Percentiles rank a stretch among this genome's conserved stretches.
These are phyloP conservation scores for Emmonsiellopsis sp. DNA, from an alignment of 2,329 filamentous ascomycete genomes.

Conservation along the genomic window DNA sequence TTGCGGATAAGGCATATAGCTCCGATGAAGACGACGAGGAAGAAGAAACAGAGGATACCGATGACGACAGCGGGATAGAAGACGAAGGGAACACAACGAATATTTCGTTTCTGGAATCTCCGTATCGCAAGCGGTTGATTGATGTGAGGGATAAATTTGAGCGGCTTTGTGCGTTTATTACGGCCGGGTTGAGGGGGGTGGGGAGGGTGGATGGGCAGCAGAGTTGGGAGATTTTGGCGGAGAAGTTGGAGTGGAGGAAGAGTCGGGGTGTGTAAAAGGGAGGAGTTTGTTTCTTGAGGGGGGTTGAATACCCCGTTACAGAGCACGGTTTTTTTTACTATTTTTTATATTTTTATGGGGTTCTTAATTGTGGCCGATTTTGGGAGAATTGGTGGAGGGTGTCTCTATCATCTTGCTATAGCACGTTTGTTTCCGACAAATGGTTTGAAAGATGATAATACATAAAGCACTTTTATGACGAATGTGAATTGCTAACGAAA, in stretches of 20 bases:
- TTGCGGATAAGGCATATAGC: constrained; percentile 8
- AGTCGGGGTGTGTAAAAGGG: not conserved
- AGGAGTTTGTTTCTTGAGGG: too few relatives aligned
- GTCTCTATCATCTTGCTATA: too few relatives aligned
- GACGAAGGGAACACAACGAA: constrained; percentile 32
- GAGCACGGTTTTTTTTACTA: too few relatives aligned
- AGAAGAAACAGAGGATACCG: constrained; percentile 17
- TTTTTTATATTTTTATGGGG: too few relatives aligned
- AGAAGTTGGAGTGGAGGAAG: constrained; percentile 57
- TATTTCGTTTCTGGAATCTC: constrained; percentile 28
- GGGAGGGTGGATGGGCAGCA: constrained; percentile 63
- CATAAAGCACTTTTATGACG: too few relatives aligned
- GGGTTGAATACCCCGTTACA: too few relatives aligned
- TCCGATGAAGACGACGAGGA: constrained; percentile 19
- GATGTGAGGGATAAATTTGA: constrained; percentile 57
- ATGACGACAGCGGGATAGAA: constrained; percentile 29
- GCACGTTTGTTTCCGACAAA: too few relatives aligned
- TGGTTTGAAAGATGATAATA: too few relatives aligned
- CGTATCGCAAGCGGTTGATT: constrained; percentile 46
- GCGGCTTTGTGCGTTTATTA: constrained; percentile 59
- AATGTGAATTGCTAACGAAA: too few relatives aligned
- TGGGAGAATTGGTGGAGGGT: too few relatives aligned
- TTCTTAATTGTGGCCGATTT: too few relatives aligned
- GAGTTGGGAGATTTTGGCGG: constrained; percentile 73
- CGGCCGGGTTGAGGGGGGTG: constrained; percentile 63